Evolutionary conservation across 768 basidiomycete genomes (phyloP), one percentile per base, ranked within the genome.

Genomic region (Lactarius akahatsu): DNA sequence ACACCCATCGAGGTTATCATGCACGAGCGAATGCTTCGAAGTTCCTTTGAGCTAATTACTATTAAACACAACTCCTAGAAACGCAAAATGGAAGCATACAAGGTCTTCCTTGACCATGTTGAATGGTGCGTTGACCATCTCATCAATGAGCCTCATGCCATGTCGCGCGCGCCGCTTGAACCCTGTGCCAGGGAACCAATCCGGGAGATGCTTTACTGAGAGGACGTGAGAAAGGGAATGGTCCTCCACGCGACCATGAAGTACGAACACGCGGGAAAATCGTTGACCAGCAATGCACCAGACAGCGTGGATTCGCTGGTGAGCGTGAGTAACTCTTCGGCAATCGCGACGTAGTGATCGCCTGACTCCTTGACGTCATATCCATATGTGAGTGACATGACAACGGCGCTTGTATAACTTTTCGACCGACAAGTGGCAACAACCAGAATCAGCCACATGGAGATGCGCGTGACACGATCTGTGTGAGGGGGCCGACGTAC

Each of bases 81-180:
- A 9, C 9, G 47, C 32, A 32, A 32, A 32, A 32, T 32, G 7
- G 32, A 30, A 41, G 18, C 66, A n/a, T 36, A 63, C 66, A n/a
- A 67, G 57, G 38, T 63, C 57, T 11, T 67, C 61, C 26, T 63
- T 63, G 61, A 59, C 57, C 45, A 36, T 47, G 34, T 43, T n/a
- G 26, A 67, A 67, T 18, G 66, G 62, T 1, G 56, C 62, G 20
- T 67, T 58, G 30, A 67, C 62, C 47, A 63, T 59, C 57, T 67
- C 62, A 28, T 63, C 4, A 18, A 32, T 40, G 62, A 67, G 57
- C 23, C 58, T 57, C 50, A 2, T 57, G 26, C 66, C 57, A 38
- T 59, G 26, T 11, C 30, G 61, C 45, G 62, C 62, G 4, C 61
- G 62, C 8, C 45, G 38, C 38, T 67, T 58, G 66, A 63, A 67